These are phyloP conservation scores for Fermentozyma sake DNA, from an alignment of 1,139 yeast species.

Conservation along the genomic window DNA sequence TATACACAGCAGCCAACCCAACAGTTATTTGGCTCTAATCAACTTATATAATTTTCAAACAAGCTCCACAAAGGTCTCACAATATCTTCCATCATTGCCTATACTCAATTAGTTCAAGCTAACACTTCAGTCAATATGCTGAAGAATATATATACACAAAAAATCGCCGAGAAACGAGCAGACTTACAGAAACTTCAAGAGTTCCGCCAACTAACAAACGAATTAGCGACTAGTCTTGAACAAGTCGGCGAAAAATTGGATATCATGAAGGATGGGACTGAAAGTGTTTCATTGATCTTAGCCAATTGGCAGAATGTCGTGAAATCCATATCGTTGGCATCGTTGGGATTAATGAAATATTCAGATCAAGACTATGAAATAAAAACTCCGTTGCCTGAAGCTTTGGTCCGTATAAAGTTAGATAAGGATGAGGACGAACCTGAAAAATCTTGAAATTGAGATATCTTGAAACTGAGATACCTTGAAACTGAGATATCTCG, in stretches of 20 bases:
- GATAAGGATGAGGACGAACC: conserved; percentile 26
- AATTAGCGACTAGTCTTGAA: conserved; percentile 45
- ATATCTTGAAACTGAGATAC: no score
- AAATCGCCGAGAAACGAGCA: conserved; percentile 42
- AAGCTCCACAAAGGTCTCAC: conserved; percentile 1
- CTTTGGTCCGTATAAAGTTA: conserved; percentile 62
- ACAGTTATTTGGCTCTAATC: conserved; percentile 1
- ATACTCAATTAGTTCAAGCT: no score
- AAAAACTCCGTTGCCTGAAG: conserved; percentile 39
- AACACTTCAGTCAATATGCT: conserved; percentile 8
- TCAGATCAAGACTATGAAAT: conserved; percentile 43
- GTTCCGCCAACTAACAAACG: conserved; percentile 44
- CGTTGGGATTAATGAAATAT: conserved; percentile 51
- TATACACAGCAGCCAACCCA: no score
- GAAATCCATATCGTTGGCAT: conserved; percentile 63
- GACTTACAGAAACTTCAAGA: conserved; percentile 52
- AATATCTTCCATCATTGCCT: no score
- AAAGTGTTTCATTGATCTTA: conserved; percentile 49
- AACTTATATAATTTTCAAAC: conserved; percentile 1
- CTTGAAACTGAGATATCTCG: no score
- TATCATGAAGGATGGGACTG: conserved; percentile 54
- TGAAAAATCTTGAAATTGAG: not conserved
- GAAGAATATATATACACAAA: conserved; percentile 19
- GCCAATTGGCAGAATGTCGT: conserved; percentile 71
- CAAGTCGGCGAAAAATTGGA: conserved; percentile 45